These are phyloP conservation scores for Trichoderma simmonsii DNA, from an alignment of 2,329 filamentous ascomycete genomes.

Conservation along the genomic window DNA sequence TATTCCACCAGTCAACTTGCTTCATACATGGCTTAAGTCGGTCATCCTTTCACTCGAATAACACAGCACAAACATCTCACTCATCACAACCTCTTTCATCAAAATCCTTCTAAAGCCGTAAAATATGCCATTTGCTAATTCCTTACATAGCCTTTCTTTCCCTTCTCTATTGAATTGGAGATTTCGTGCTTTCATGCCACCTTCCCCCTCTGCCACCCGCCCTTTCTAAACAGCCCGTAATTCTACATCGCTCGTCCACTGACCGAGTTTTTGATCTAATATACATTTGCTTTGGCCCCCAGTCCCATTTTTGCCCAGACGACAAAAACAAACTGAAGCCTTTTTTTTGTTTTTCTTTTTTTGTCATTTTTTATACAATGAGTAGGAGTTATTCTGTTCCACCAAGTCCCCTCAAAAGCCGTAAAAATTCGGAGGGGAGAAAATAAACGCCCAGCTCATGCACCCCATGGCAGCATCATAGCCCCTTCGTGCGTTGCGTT, in stretches of 20 bases:
- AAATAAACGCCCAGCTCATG: slow-evolving; percentile 19
- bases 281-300: neutral
- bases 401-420: neutral
- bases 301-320: neutral
- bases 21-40: neutral
- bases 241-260: slow-evolving; percentile 1
- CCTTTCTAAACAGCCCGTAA: neutral
- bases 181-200: neutral
- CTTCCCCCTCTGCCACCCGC: neutral
- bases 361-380: slow-evolving; percentile 3
- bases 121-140: neutral
- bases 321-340: neutral
- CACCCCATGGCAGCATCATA: neutral
- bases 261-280: neutral
- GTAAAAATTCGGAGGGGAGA: neutral
- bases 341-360: neutral
- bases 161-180: neutral
- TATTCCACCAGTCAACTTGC: neutral
- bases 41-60: neutral
- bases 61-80: neutral
- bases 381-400: slow-evolving; percentile 17
- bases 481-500: neutral
- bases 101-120: neutral
- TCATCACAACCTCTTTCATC: neutral
- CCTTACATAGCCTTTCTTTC: neutral